phyloP scores from a whole-genome alignment of 108 stramenopile species.

The Parietichytrium sp. region DNA sequence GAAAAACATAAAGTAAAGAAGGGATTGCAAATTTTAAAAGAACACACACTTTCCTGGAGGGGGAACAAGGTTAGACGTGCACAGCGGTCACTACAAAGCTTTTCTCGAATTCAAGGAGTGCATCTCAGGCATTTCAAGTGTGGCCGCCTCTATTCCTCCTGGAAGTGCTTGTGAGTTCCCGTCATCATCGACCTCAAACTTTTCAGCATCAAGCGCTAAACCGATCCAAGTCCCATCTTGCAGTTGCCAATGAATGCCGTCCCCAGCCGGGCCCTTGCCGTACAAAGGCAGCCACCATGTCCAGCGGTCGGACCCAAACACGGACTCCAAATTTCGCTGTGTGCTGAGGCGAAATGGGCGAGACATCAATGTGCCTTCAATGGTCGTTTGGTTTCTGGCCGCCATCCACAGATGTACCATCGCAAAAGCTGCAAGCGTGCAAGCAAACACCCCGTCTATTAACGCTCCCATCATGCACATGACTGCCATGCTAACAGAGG shows the following conservation, averaged over 20 bases:
- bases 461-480: not conserved
- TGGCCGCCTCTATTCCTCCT: too few relatives aligned
- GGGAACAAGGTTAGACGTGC: too few relatives aligned
- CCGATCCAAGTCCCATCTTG: conserved; percentile 8
- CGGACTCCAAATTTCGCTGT: not conserved
- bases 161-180: too few relatives aligned
- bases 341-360: not conserved
- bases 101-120: too few relatives aligned
- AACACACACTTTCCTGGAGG: too few relatives aligned
- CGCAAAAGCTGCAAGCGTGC: not conserved
- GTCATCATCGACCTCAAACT: too few relatives aligned
- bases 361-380: not conserved
- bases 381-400: not conserved
- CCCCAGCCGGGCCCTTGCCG: conserved; percentile 20
- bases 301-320: not conserved
- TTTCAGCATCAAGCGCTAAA: not conserved
- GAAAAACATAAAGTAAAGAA: too few relatives aligned
- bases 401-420: conserved; percentile 16
- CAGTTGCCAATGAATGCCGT: conserved; percentile 14
- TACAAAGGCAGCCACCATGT: conserved; percentile 19
- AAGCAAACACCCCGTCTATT: not conserved
- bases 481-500: too few relatives aligned
- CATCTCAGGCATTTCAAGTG: too few relatives aligned
- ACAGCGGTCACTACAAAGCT: too few relatives aligned
- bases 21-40: too few relatives aligned